Base-by-base conservation (phyloP, 768 basidiomycete genomes). In the Antrodiella citrinella region DNA sequence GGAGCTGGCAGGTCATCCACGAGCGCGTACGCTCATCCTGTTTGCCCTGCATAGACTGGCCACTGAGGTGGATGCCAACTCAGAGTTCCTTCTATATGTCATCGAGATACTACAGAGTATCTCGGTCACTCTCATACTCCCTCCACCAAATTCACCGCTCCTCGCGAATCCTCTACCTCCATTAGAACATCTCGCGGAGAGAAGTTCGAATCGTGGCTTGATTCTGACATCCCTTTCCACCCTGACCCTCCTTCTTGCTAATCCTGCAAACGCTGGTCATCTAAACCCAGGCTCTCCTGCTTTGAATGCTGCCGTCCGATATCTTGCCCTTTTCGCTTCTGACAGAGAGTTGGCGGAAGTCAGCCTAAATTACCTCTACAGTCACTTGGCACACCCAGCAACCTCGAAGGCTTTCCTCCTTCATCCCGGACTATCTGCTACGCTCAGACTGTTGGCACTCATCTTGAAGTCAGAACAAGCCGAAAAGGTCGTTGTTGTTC, bases 331-430 rank as follows among this genome's bases (percentile, higher is more conserved):
- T 3, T 18, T 43, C n/a, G 76, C 86, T 62, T 57, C 73, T 38
- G 90, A 92, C 68, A 80, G 79, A 52, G 69, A 71, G 10, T 72
- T 92, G 22, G 70, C 87, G 3, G 85, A 87, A 47, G 80, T 82
- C 4, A 81, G 78, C 47, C 61, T 91, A 42, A 87, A 84, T 64
- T 89, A 82, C 59, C 61, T 92, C 12, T 88, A 88, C 60, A 69
- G 77, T 4, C 86, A 91, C 62, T 69, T 91, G 19, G 84, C 87
- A 3, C 75, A 86, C 60, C 77, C 82, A 5, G 68, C 82, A 4
- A 82, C 87, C 78, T 81, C 84, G 18, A 85, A 86, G 57, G 80
- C 82, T 4, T 91, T 92, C 60, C 67, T 92, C 41, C 72, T 84
- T 15, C 82, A 83, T 59, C 71, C 77, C 1, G 74, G 81, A 45